These are phyloP conservation scores for Eutypa lata DNA, from an alignment of 2,329 filamentous ascomycete species.

Conservation along the genomic window DNA sequence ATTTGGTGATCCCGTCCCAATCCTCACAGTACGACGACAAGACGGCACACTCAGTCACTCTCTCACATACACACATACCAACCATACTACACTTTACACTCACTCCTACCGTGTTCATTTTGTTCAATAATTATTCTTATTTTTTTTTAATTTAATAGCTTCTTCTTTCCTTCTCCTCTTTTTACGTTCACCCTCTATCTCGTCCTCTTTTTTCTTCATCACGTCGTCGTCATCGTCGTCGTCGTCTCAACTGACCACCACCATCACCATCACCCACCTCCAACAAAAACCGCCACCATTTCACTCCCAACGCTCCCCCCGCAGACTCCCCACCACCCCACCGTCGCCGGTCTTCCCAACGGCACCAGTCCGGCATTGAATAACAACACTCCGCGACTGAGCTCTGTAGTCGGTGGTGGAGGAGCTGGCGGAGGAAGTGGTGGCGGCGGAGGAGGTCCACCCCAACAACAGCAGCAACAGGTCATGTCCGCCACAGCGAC, in stretches of 20 bases:
- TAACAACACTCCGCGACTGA: conserved; percentile 1
- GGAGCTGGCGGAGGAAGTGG: neutral
- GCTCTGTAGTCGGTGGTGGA: neutral
- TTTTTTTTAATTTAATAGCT: too few species aligned
- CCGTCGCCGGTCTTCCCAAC: conserved; percentile 23
- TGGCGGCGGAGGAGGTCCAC: conserved; percentile 20
- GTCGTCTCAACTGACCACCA: conserved; percentile 9
- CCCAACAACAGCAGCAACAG: conserved; percentile 23
- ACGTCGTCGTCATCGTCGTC: conserved; percentile 9
- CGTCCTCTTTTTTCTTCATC: too few species aligned
- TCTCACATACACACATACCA: neutral
- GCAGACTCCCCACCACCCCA: conserved; percentile 29
- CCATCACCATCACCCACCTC: conserved; percentile 22
- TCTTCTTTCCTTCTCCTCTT: conserved; percentile 9
- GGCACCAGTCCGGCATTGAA: conserved; percentile 23
- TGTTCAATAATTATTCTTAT: too few species aligned
- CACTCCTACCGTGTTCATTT: too few species aligned
- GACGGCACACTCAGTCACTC: conserved; percentile 13
- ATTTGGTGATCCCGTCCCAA: neutral
- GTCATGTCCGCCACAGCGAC: conserved; percentile 11
- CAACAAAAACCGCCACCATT: conserved; percentile 29
- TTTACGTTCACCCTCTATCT: conserved; percentile 15
- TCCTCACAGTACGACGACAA: conserved; percentile 1
- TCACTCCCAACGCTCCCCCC: conserved; percentile 25
- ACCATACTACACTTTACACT: too few species aligned